Evolutionary conservation across 306 rosid genomes (phyloP), one percentile per base, ranked within the genome.

Genomic region (Cucurbita ficifolia): DNA sequence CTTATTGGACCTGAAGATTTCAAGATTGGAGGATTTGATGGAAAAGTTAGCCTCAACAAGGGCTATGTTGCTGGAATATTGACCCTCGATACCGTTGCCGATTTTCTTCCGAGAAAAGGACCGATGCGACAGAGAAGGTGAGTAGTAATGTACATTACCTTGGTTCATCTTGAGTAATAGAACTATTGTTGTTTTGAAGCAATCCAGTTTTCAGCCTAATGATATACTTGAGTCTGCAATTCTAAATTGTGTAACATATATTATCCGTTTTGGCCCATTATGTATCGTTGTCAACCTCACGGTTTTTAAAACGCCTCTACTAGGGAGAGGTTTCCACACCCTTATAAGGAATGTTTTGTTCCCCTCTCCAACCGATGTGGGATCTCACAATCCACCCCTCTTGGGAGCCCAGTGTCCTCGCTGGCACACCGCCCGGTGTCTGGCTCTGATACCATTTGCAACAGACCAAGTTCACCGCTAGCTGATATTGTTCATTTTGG

Each of bases 51-150:
- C 83, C 89, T 95, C 84, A 91, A 78, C 80, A 91, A 78, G 80
- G 96, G 99, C 49, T 91, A 88, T 75, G 97, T 95, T 50, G 86
- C 96, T 58, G 99, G 99, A 73, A 91, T 95, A 72, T 84, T 95
- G 73, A 95, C 99, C 0, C 86, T 95, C 1, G 99, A 91, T 76
- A 95, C 99, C 2, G 97, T 95, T 42, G 99, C 96, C 18, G 99
- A 91, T 54, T 95, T 95, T 85, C 92, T 91, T 10, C 97, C 96
- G 1, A 83, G 96, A 77, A 95, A 81, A 73, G 97, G 97, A 53
- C 91, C 91, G 4, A 76, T 91, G 45, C 86, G 90, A 52, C 88
- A 85, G 75, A 88, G 92, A 84, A 89, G 99, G 99, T 92, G 61
- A 79, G 85, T 39, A 8, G 46, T 62, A 3, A 11, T 14, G 38